phyloP scores from a whole-genome alignment of 139 green algal species.

The Auxenochlorella pyrenoidosa region DNA sequence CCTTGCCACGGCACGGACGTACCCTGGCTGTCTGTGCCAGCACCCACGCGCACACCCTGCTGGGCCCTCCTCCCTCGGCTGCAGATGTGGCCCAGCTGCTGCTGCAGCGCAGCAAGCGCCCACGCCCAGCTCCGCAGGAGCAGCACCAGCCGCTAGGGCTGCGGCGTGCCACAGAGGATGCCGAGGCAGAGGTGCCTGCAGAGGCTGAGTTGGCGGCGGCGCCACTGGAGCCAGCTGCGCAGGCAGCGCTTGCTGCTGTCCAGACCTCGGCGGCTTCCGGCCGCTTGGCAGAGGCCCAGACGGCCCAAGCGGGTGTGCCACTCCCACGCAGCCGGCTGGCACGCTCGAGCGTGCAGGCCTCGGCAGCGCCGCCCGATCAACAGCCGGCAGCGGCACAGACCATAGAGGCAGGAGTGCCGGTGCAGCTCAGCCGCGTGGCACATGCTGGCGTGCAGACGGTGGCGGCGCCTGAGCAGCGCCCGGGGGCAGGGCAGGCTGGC shows the following conservation, averaged over 20 bases:
- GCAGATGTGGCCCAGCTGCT: slow-evolving; percentile 21
- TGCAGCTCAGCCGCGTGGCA: neutral
- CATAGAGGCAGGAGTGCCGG: neutral
- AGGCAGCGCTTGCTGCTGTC: neutral
- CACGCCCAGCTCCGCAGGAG: neutral
- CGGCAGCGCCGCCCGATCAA: neutral
- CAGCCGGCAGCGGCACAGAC: neutral
- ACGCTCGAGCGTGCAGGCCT: neutral
- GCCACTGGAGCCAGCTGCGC: too few species aligned
- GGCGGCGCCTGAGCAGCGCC: neutral
- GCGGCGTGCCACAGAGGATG: neutral
- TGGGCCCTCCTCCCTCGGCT: neutral
- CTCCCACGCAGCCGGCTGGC: neutral
- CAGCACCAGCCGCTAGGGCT: slow-evolving; percentile 13
- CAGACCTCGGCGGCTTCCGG: neutral
- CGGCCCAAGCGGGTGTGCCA: neutral
- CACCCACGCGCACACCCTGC: neutral
- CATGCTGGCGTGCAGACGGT: neutral
- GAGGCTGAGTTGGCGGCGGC: neutral
- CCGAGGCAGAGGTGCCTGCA: neutral
- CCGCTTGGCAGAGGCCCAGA: neutral
- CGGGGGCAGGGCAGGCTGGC: neutral
- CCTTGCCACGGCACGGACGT: neutral
- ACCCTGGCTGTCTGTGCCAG: neutral
- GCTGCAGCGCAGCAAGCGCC: neutral